These are phyloP conservation scores for Fusarium subglutinans DNA, from an alignment of 2,329 filamentous ascomycete genomes.

Conservation along the genomic window DNA sequence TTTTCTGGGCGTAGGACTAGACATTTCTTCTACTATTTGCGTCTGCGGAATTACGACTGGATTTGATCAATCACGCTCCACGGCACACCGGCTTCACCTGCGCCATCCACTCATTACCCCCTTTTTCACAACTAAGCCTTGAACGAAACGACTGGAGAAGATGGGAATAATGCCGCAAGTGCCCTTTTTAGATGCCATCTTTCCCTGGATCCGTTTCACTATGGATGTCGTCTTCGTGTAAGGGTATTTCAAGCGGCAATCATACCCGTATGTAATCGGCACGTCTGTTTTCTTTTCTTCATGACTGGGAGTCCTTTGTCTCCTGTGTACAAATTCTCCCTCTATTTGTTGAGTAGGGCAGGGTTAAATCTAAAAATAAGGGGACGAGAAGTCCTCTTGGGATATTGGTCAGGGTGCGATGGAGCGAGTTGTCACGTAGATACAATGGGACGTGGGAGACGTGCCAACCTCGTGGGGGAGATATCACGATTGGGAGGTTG, in stretches of 20 bases:
- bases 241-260: constrained; percentile 11
- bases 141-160: constrained; percentile 42
- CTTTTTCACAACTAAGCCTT: constrained; percentile 41
- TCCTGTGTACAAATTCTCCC: constrained; percentile 40
- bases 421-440: constrained; percentile 32
- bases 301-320: constrained; percentile 30
- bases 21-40: constrained; percentile 41
- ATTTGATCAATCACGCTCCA: constrained; percentile 43
- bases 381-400: constrained; percentile 32
- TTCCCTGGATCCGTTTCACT: background rate
- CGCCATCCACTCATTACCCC: constrained; percentile 53
- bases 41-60: constrained; percentile 45
- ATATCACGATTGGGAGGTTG: constrained; percentile 28
- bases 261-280: constrained; percentile 35
- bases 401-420: constrained; percentile 33
- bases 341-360: background rate
- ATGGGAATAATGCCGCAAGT: constrained; percentile 27
- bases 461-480: constrained; percentile 22
- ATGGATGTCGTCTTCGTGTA: constrained; percentile 9
- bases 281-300: constrained; percentile 37
- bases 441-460: constrained; percentile 7
- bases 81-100: constrained; percentile 44
- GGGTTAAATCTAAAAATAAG: constrained; percentile 32
- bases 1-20: constrained; percentile 52
- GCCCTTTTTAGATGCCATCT: constrained; percentile 14